Percentiles rank a stretch among this genome's conserved stretches.
Conservation (phyloP, 176 grass and related monocot genomes). For the Paspalum notatum region DNA sequence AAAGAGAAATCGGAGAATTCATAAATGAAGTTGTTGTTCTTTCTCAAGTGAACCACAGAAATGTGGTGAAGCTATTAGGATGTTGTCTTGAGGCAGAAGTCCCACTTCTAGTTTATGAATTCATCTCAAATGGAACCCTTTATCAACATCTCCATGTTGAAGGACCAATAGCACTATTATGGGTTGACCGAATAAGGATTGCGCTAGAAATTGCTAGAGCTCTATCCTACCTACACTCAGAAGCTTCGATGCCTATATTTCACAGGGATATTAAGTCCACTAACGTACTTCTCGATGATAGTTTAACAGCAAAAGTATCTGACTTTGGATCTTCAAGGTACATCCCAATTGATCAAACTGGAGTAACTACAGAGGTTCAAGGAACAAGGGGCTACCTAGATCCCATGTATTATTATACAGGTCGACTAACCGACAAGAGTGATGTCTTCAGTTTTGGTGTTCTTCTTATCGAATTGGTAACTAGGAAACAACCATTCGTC, state of each 20-base stretch:
- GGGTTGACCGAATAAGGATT: conserved; percentile 50
- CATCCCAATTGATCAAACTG: conserved; percentile 43
- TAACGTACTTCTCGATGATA: conserved; percentile 64
- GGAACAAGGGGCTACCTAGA: conserved; percentile 64
- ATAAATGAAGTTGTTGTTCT: conserved; percentile 64
- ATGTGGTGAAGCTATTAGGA: conserved; percentile 55
- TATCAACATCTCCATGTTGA: conserved; percentile 43
- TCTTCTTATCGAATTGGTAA: conserved; percentile 19
- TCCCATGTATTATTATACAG: conserved; percentile 47
- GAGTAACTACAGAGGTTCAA: conserved; percentile 45
- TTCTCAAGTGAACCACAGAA: conserved; percentile 63
- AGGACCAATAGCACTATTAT: conserved; percentile 20
- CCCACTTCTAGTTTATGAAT: conserved; percentile 58
- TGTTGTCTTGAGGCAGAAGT: conserved; percentile 69
- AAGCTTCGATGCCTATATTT: conserved; percentile 43
- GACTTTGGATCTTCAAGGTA: conserved; percentile 67
- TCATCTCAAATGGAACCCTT: conserved; percentile 64
- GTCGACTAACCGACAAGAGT: neutral
- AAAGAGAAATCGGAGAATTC: conserved; percentile 55
- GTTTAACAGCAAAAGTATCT: conserved; percentile 48
- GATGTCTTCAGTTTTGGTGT: conserved; percentile 34
- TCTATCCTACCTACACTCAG: conserved; percentile 54
- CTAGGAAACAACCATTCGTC: neutral
- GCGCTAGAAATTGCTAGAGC: conserved; percentile 46
- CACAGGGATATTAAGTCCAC: conserved; percentile 64